Conservation (phyloP, 345 rosid genomes). For the Hirschfeldia incana region DNA sequence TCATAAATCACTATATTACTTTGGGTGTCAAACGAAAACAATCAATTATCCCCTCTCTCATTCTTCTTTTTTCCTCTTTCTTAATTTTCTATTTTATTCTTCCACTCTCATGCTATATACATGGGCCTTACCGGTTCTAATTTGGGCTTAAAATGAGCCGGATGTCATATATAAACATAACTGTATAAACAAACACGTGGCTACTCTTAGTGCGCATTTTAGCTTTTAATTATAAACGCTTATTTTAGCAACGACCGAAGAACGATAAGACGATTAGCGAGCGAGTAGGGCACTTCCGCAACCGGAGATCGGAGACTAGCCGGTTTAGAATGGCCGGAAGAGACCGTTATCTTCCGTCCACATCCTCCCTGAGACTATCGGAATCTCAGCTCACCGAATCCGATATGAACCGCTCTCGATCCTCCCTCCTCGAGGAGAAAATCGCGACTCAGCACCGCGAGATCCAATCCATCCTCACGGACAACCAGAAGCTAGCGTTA, state of each 20-base stretch:
- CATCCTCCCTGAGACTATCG: neutral
- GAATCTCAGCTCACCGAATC: constrained; percentile 29
- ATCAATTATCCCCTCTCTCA: too few species aligned
- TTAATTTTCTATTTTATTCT: too few species aligned
- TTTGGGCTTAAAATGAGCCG: constrained; percentile 11
- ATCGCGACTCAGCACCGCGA: constrained; percentile 66
- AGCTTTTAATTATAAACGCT: neutral
- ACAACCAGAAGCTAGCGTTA: constrained; percentile 66
- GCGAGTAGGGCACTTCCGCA: neutral
- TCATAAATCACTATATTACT: too few species aligned
- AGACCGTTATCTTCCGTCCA: constrained; percentile 22
- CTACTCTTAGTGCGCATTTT: neutral
- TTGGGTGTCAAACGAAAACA: too few species aligned
- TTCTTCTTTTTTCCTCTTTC: too few species aligned
- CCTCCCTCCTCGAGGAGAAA: constrained; percentile 65
- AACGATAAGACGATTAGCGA: neutral
- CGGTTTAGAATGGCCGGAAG: constrained; percentile 25
- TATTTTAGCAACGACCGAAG: neutral
- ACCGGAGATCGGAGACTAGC: constrained; percentile 14
- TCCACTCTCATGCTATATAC: neutral
- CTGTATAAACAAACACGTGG: too few species aligned
- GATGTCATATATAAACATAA: too few species aligned
- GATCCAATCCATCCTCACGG: constrained; percentile 66
- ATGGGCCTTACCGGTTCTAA: neutral
- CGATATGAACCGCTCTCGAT: constrained; percentile 18